Evolutionary conservation across 2,329 filamentous ascomycete genomes (phyloP), one percentile per base, ranked within the genome.

Genomic region (Aspergillus thermomutatus): DNA sequence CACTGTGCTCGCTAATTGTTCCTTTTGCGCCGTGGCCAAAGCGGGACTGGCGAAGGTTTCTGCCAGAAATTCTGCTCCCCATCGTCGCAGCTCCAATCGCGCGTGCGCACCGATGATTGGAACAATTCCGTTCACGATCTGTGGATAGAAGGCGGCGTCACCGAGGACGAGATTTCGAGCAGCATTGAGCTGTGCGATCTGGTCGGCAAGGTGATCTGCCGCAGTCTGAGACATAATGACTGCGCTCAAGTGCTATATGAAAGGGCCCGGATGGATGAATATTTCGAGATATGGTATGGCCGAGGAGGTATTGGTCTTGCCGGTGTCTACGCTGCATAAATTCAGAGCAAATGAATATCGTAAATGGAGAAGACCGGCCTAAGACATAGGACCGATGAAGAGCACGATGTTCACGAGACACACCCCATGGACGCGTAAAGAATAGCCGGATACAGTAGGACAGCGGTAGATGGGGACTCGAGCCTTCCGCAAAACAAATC

Each of bases 11-110:
- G 88, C 87, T 77, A 94, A 81, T 59, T 86, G 87, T 80, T 86
- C 91, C 80, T 97, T 99, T 73, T 90, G 87, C 52, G 87, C 82
- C 57, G 85, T 80, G 21, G 87, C 80, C 66, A 97, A 82, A 23
- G 89, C 86, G n/a, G 95, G 94, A 58, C 91, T 95, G 56, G 94
- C 89, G 77, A 99, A 97, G 2, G 92, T 92, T 79, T 99, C 94
- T 55, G 93, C 92, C 46, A 99, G 81, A 71, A 99, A 99, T 60
- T 97, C 92, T 61, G 92, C 88, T 26, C 93, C 94, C 94, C 94
- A 99, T 88, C 92, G 82, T 75, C 92, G 89, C 68, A 97, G 80
- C 75, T 96, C 91, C 55, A 96, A 77, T 59, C 85, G 83, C 61
- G 90, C 83, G 63, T 83, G 82, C 52, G 89, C 85, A 59, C 88